Evolutionary conservation across 345 rosid genomes (phyloP).

Genomic region (Syzygium jambos): DNA sequence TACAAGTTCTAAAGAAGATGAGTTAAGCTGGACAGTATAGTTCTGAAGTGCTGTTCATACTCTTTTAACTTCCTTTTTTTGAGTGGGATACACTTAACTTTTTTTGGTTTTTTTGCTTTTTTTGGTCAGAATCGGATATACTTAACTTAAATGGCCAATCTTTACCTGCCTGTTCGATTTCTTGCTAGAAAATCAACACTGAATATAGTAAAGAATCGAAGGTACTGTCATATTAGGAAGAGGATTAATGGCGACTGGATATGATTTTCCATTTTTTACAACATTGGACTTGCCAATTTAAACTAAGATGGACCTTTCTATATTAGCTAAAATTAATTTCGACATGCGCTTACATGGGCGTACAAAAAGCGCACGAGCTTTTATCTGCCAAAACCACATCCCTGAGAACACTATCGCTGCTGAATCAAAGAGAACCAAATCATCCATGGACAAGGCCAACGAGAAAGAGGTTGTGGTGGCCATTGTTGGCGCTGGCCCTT

Average conservation of each 20-base stretch:
- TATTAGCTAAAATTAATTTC: not conserved
- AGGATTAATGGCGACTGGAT: too few species aligned
- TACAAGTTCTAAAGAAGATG: too few species aligned
- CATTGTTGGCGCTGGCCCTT: slow-evolving; percentile 56
- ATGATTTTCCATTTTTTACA: not conserved
- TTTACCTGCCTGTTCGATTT: not conserved
- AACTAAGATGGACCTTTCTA: not conserved
- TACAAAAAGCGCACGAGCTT: not conserved
- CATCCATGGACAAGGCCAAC: not conserved
- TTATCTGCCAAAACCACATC: not conserved
- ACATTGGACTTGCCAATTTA: not conserved
- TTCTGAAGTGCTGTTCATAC: not conserved
- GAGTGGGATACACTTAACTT: too few species aligned
- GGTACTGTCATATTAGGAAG: too few species aligned
- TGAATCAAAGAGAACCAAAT: not conserved
- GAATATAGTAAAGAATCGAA: not conserved
- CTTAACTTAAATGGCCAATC: not conserved
- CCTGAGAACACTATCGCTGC: not conserved
- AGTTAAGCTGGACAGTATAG: too few species aligned
- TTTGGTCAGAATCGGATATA: too few species aligned
- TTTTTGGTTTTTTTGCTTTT: too few species aligned
- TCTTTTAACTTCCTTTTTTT: too few species aligned
- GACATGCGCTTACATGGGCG: not conserved
- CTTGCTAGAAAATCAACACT: not conserved
- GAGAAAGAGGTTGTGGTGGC: slow-evolving; percentile 6